phyloP scores from a whole-genome alignment of 805 yeast genomes.

The Ogataea henricii region DNA sequence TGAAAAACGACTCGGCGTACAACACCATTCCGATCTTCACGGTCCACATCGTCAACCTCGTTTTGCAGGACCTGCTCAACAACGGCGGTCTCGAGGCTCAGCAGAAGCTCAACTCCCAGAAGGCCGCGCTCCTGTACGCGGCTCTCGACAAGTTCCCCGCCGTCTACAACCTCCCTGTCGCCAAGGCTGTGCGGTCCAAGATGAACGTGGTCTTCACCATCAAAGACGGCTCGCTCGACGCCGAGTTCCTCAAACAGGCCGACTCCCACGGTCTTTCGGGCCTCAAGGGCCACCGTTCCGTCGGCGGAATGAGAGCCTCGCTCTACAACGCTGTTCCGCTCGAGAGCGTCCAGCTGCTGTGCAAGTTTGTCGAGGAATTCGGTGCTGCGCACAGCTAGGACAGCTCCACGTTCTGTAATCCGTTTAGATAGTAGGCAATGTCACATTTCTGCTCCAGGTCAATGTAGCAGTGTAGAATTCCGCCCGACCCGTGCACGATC shows the following conservation, averaged over 20 bases:
- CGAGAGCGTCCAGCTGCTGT: slow-evolving; percentile 58
- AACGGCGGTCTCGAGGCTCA: slow-evolving; percentile 75
- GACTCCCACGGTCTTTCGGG: slow-evolving; percentile 63
- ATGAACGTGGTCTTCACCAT: slow-evolving; percentile 95
- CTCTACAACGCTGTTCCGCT: slow-evolving; percentile 83
- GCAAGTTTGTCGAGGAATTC: slow-evolving; percentile 59
- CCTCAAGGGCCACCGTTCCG: slow-evolving; percentile 93
- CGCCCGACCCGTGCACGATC: slow-evolving; percentile 50
- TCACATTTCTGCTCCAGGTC: slow-evolving; percentile 68
- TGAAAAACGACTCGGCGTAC: slow-evolving; percentile 87
- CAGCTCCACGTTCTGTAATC: slow-evolving; percentile 24
- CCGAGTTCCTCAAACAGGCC: slow-evolving; percentile 70
- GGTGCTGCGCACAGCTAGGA: slow-evolving; percentile 44
- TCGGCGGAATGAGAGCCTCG: slow-evolving; percentile 95
- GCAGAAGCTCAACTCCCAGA: slow-evolving; percentile 55
- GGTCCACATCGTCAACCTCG: slow-evolving; percentile 80
- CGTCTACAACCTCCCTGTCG: slow-evolving; percentile 69
- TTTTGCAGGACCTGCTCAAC: slow-evolving; percentile 58
- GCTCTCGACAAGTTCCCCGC: slow-evolving; percentile 67
- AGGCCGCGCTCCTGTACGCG: slow-evolving; percentile 64
- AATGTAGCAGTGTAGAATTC: slow-evolving; percentile 65
- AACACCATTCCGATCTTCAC: slow-evolving; percentile 96
- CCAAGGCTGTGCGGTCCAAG: slow-evolving; percentile 63
- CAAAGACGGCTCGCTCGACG: slow-evolving; percentile 57
- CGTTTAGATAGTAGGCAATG: slow-evolving; percentile 60